phyloP scores from a whole-genome alignment of 495 filamentous ascomycete species.

The Hyaloscypha hepaticicola region DNA sequence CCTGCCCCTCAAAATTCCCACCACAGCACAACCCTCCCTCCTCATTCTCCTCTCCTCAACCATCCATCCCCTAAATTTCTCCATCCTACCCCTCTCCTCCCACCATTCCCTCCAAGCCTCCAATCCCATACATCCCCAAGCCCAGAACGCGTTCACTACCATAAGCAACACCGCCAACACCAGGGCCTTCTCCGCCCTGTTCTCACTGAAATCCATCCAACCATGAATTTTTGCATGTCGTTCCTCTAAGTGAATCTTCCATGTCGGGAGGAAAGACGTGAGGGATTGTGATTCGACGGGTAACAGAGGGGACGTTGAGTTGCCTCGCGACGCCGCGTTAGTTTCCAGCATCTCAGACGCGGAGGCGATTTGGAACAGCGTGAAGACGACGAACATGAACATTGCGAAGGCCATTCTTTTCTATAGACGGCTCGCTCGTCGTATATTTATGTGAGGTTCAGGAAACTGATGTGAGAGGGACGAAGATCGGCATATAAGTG shows the following conservation, averaged over 20 bases:
- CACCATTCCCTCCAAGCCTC: neutral
- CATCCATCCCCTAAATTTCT: conserved; percentile 1
- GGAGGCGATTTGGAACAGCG: neutral
- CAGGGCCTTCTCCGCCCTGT: neutral
- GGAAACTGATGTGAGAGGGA: too few relatives aligned
- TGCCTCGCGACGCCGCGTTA: neutral
- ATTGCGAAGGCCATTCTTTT: neutral
- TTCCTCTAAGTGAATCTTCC: neutral
- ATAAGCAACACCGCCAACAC: neutral
- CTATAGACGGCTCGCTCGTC: neutral
- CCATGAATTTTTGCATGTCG: neutral
- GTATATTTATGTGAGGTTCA: neutral
- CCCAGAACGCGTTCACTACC: neutral
- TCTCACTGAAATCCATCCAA: neutral
- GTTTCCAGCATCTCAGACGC: neutral
- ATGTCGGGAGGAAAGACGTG: neutral
- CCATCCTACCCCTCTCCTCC: neutral
- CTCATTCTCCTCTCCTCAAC: conserved; percentile 1
- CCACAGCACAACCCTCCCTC: neutral
- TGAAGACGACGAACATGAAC: neutral
- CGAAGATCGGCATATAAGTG: neutral
- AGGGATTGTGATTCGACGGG: neutral
- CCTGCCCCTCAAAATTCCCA: conserved; percentile 6
- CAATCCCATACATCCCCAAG: neutral
- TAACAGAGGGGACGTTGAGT: neutral